Evolutionary conservation across 805 yeast species (phyloP).

Genomic region (Torulaspora franciscae): DNA sequence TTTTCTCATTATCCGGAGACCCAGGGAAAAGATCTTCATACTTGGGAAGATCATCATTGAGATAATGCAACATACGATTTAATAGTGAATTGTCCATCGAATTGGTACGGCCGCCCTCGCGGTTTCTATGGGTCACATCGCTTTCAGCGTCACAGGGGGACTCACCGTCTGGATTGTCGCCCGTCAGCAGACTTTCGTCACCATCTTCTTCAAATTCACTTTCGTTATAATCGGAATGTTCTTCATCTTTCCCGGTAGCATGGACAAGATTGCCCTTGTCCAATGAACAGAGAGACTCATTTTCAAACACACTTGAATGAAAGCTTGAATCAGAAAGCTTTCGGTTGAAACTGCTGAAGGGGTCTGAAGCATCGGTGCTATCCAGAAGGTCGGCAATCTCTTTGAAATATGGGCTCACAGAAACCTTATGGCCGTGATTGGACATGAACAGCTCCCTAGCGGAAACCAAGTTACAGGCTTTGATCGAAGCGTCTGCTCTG

Average conservation of each 20-base stretch:
- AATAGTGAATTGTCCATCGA: slow-evolving; percentile 32
- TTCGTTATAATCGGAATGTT: slow-evolving; percentile 29
- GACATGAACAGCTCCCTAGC: slow-evolving; percentile 34
- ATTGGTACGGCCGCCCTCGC: slow-evolving; percentile 7
- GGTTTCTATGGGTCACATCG: not conserved
- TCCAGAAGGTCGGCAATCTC: slow-evolving; percentile 34
- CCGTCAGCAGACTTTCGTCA: slow-evolving; percentile 21
- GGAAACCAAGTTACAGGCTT: slow-evolving; percentile 47
- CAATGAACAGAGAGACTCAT: slow-evolving; percentile 32
- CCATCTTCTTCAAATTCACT: slow-evolving; percentile 31
- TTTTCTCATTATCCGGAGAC: slow-evolving; percentile 31
- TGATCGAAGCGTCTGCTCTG: slow-evolving; percentile 53
- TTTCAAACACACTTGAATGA: slow-evolving; percentile 27
- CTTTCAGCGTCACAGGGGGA: slow-evolving; percentile 1
- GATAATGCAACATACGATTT: slow-evolving; percentile 37
- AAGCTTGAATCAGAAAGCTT: slow-evolving; percentile 27
- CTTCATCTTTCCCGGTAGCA: slow-evolving; percentile 10
- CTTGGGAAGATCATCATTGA: slow-evolving; percentile 54
- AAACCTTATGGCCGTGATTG: slow-evolving; percentile 34
- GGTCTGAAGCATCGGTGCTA: slow-evolving; percentile 10
- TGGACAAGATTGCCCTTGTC: slow-evolving; percentile 27
- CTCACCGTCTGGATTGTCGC: slow-evolving; percentile 19
- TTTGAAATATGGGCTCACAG: slow-evolving; percentile 33
- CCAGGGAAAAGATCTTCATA: slow-evolving; percentile 72
- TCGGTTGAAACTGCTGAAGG: slow-evolving; percentile 15